Conservation (phyloP, 768 basidiomycete genomes). For the Tremella yokohamensis region DNA sequence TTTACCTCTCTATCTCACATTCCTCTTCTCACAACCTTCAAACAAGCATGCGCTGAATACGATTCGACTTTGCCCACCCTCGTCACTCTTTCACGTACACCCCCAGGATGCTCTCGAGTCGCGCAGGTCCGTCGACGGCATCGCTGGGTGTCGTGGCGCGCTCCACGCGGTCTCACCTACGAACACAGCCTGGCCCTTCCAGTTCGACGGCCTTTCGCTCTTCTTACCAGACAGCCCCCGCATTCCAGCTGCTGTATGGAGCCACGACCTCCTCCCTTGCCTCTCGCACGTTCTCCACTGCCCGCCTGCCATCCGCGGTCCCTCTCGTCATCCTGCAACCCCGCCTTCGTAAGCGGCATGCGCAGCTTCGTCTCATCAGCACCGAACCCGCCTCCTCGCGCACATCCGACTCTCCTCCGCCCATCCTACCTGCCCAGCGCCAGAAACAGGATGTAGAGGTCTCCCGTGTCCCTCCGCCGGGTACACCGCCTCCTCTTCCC, state of each 20-base stretch:
- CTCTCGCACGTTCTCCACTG: neutral
- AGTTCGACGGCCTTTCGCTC: too few relatives aligned
- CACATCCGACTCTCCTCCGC: slow-evolving; percentile 13
- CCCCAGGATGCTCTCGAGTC: neutral
- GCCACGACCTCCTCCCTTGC: neutral
- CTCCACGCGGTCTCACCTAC: neutral
- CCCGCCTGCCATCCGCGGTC: slow-evolving; percentile 7
- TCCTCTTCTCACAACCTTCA: neutral
- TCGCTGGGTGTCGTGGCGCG: neutral
- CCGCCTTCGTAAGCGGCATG: neutral
- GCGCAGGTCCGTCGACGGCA: neutral
- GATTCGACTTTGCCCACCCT: too few relatives aligned
- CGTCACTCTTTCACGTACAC: too few relatives aligned
- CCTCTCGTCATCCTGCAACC: slow-evolving; percentile 12
- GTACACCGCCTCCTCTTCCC: slow-evolving; percentile 29
- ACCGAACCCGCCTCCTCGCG: slow-evolving; percentile 11
- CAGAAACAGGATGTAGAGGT: slow-evolving; percentile 11
- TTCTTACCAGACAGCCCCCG: neutral
- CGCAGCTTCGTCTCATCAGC: slow-evolving; percentile 7
- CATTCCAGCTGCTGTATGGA: neutral
- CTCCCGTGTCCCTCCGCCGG: slow-evolving; percentile 25
- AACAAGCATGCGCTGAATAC: too few relatives aligned
- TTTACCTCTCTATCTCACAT: neutral
- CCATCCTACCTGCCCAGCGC: slow-evolving; percentile 5
- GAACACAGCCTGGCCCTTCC: too few relatives aligned